These are phyloP conservation scores for Daldinia eschscholtzii DNA, from an alignment of 2,329 filamentous ascomycete species.

Conservation along the genomic window DNA sequence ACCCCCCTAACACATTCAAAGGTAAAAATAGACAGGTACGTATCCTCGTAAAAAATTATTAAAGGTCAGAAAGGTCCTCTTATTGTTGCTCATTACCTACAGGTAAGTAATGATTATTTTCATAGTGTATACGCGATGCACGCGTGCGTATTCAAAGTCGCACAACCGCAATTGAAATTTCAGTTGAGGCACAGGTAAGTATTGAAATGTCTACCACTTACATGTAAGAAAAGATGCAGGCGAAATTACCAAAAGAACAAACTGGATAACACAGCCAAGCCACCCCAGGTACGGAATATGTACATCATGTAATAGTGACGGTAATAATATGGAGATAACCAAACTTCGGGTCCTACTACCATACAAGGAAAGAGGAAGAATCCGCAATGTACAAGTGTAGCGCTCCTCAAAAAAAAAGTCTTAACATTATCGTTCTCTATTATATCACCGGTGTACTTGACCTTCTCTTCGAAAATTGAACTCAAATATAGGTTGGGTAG, in stretches of 20 bases:
- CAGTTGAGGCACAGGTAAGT: neutral
- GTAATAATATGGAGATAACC: slow-evolving; percentile 41
- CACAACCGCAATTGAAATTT: slow-evolving; percentile 8
- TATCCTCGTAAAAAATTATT: slow-evolving; percentile 4
- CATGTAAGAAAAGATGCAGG: neutral
- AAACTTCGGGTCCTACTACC: slow-evolving; percentile 39
- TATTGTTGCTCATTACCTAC: neutral
- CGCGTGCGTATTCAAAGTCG: slow-evolving; percentile 3
- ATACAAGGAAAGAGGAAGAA: slow-evolving; percentile 35
- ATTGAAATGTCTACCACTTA: neutral
- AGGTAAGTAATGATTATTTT: neutral
- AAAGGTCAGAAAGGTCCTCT: neutral
- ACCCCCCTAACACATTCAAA: slow-evolving; percentile 9
- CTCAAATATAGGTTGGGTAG: slow-evolving; percentile 24
- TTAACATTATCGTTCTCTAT: neutral
- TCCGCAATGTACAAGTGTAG: slow-evolving; percentile 4
- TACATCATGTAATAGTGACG: slow-evolving; percentile 17
- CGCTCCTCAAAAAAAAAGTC: neutral
- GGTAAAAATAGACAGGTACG: slow-evolving; percentile 30
- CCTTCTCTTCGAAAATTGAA: slow-evolving; percentile 6
- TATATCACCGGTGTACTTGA: slow-evolving; percentile 5
- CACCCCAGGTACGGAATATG: slow-evolving; percentile 9
- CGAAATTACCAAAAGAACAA: neutral
- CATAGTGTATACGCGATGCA: neutral
- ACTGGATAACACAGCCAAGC: slow-evolving; percentile 1